Evolutionary conservation across 108 stramenopile species (phyloP).

Genomic region (Skeletonema grethae): DNA sequence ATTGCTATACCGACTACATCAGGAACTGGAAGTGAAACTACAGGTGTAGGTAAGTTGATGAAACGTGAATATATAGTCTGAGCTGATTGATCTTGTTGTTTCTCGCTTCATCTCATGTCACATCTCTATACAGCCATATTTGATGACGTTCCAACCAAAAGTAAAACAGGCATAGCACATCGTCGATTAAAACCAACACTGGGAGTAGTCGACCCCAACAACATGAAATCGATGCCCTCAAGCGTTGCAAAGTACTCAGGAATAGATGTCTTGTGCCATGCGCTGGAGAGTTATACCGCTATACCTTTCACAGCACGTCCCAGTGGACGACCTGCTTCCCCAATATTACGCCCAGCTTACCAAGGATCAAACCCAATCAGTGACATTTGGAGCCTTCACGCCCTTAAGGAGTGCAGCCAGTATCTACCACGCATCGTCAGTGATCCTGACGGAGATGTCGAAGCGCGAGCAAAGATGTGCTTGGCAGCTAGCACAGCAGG

Average conservation of each 20-base stretch:
- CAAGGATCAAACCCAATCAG: slow-evolving; percentile 54
- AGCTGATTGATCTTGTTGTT: too few species aligned
- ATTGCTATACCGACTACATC: slow-evolving; percentile 71
- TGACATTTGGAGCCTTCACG: slow-evolving; percentile 56
- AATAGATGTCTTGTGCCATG: slow-evolving; percentile 66
- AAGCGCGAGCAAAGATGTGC: slow-evolving; percentile 59
- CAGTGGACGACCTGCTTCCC: slow-evolving; percentile 36
- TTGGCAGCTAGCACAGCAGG: slow-evolving; percentile 61
- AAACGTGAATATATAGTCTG: too few species aligned
- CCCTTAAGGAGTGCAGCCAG: slow-evolving; percentile 40
- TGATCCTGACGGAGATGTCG: slow-evolving; percentile 41
- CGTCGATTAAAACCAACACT: slow-evolving; percentile 54
- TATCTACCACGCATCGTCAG: slow-evolving; percentile 38
- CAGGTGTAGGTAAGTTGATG: slow-evolving; percentile 16
- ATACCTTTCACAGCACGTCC: slow-evolving; percentile 45
- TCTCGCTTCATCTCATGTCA: too few species aligned
- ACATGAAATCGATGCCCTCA: slow-evolving; percentile 44
- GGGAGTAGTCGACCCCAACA: slow-evolving; percentile 62
- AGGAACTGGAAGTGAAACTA: slow-evolving; percentile 67
- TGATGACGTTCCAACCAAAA: slow-evolving; percentile 55
- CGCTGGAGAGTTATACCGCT: slow-evolving; percentile 63
- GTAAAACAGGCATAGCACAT: slow-evolving; percentile 60
- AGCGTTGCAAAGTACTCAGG: slow-evolving; percentile 56
- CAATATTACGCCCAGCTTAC: slow-evolving; percentile 53
- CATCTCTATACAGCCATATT: slow-evolving; percentile 46